Conservation (phyloP, 768 basidiomycete genomes). For the Termitomyces sp. region DNA sequence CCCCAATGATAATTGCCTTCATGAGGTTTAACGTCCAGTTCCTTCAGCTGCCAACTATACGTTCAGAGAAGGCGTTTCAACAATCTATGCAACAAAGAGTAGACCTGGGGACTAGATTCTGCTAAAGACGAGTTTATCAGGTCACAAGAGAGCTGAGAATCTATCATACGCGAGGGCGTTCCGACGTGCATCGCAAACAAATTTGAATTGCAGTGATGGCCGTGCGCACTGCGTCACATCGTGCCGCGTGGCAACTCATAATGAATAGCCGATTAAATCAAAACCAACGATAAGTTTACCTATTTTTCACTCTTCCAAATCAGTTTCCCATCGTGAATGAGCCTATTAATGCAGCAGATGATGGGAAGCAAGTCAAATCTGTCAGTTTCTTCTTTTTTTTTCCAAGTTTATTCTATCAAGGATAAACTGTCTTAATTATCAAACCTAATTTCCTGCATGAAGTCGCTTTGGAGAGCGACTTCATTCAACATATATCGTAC, state of each 20-base stretch:
- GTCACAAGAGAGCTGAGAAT: background rate
- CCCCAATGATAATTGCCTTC: constrained; percentile 31
- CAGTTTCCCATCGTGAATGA: too few species aligned
- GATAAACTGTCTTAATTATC: too few species aligned
- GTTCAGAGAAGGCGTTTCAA: background rate
- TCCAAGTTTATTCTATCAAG: too few species aligned
- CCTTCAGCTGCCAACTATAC: background rate
- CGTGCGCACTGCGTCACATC: background rate
- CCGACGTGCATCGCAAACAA: background rate
- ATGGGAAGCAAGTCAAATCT: too few species aligned
- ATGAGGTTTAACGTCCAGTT: constrained; percentile 9
- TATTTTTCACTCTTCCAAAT: too few species aligned
- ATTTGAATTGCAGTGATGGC: background rate
- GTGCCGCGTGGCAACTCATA: background rate
- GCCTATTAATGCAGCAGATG: too few species aligned
- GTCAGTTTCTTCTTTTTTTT: too few species aligned
- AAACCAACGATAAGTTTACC: too few species aligned
- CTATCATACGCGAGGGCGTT: background rate
- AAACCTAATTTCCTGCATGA: too few species aligned
- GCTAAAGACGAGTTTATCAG: background rate
- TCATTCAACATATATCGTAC: too few species aligned
- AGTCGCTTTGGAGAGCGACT: too few species aligned
- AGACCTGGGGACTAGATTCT: background rate
- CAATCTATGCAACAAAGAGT: constrained; percentile 11
- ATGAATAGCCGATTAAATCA: too few species aligned